These are phyloP conservation scores for Starmerella geochares DNA, from an alignment of 805 yeast genomes.

Conservation along the genomic window DNA sequence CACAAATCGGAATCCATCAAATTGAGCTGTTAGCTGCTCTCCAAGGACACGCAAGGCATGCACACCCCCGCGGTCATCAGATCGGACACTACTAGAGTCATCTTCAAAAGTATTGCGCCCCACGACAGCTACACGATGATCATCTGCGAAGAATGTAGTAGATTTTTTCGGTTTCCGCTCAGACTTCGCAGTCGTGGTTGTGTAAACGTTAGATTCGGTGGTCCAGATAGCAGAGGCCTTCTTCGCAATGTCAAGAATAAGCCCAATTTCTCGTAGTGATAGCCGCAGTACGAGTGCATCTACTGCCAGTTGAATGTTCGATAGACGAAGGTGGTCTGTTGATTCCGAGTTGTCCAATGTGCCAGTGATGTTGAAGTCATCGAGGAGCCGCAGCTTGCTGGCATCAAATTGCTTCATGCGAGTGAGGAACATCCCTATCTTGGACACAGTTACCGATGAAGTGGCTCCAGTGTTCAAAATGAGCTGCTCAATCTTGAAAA, in stretches of 20 bases:
- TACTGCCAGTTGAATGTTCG: slow-evolving; percentile 56
- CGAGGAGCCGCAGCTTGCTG: slow-evolving; percentile 60
- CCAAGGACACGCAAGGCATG: slow-evolving; percentile 41
- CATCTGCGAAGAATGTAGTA: slow-evolving; percentile 15
- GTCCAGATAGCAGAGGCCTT: slow-evolving; percentile 44
- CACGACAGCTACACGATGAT: slow-evolving; percentile 14
- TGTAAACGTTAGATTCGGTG: neutral
- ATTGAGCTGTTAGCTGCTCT: slow-evolving; percentile 53
- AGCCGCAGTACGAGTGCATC: slow-evolving; percentile 75
- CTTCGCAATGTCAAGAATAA: slow-evolving; percentile 65
- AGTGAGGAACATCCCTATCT: slow-evolving; percentile 77
- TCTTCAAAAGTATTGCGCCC: neutral
- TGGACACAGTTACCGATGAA: slow-evolving; percentile 55
- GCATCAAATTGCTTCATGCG: slow-evolving; percentile 59
- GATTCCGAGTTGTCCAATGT: slow-evolving; percentile 65
- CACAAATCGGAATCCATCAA: slow-evolving; percentile 72
- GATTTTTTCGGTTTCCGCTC: slow-evolving; percentile 14
- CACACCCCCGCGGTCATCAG: neutral
- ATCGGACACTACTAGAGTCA: neutral
- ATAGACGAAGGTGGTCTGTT: slow-evolving; percentile 45
- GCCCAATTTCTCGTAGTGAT: slow-evolving; percentile 73
- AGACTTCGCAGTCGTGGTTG: neutral
- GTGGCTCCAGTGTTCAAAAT: slow-evolving; percentile 59
- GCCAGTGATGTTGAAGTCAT: slow-evolving; percentile 75
- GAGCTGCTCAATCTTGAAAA: slow-evolving; percentile 75